These are phyloP conservation scores for Calonectria pteridis DNA, from an alignment of 2,329 filamentous ascomycete genomes.

Conservation along the genomic window DNA sequence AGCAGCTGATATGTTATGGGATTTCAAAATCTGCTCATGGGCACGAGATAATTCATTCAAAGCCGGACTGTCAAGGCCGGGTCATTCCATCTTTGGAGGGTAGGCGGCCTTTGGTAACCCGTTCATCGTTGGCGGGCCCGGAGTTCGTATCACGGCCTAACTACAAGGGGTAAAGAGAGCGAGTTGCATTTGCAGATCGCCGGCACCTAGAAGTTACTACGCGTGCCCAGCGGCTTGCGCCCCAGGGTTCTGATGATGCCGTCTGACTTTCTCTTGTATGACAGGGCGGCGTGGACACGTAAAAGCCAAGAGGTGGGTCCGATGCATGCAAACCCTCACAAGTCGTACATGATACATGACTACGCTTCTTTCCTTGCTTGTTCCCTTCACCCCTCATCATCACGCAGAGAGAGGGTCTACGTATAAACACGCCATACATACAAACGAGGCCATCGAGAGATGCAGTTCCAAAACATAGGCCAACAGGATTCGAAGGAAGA, in stretches of 20 bases:
- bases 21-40: neutral
- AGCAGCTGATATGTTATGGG: neutral
- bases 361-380: neutral
- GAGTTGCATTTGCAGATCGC: neutral
- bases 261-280: neutral
- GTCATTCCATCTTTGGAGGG: neutral
- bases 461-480: neutral
- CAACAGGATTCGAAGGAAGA: neutral
- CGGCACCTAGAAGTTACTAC: too few relatives aligned
- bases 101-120: neutral
- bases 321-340: neutral
- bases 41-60: neutral
- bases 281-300: too few relatives aligned
- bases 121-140: neutral
- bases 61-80: neutral
- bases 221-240: neutral
- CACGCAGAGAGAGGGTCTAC: neutral
- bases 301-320: neutral
- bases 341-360: neutral
- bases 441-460: neutral
- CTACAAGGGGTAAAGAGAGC: neutral
- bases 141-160: neutral
- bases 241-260: neutral
- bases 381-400: neutral
- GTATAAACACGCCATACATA: neutral